Conservation (phyloP, 139 green algal species). For the Microglena sp. region DNA sequence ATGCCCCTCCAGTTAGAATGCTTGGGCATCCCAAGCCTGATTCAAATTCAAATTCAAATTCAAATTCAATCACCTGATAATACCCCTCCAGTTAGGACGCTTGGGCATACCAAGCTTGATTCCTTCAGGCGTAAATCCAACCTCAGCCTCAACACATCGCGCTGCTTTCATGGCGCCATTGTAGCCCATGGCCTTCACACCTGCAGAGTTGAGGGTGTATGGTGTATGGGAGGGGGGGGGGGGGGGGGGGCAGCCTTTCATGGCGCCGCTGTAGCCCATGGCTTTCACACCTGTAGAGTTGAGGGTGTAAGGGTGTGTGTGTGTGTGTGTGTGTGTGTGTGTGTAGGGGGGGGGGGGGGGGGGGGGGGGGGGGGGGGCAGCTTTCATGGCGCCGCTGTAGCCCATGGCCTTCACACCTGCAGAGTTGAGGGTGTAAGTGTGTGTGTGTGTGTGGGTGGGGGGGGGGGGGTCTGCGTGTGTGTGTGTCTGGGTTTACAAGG, state of each 20-base stretch:
- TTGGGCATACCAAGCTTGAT: conserved; percentile 33
- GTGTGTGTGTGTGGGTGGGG: too few species aligned
- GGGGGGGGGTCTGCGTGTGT: too few species aligned
- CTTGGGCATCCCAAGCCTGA: background rate
- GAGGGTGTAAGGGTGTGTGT: too few species aligned
- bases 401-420: background rate
- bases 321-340: too few species aligned
- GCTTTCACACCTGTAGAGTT: background rate
- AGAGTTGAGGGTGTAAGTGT: too few species aligned
- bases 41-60: background rate
- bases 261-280: background rate
- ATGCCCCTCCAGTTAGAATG: background rate
- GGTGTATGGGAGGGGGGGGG: too few species aligned
- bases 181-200: background rate
- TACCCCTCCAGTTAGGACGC: conserved; percentile 28
- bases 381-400: background rate
- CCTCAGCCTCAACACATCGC: conserved; percentile 13
- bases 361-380: too few species aligned
- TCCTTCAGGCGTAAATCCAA: conserved; percentile 26
- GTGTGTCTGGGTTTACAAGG: too few species aligned
- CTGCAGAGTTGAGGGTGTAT: too few species aligned
- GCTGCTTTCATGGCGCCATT: conserved; percentile 10
- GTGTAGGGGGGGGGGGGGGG: too few species aligned
- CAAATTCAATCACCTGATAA: conserved; percentile 6
- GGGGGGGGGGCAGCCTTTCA: too few species aligned